A percentile compares a stretch with the other conserved stretches of the same genome.
Conservation (phyloP, 192 early-diverging fungal species). For the Coemansia erecta region DNA sequence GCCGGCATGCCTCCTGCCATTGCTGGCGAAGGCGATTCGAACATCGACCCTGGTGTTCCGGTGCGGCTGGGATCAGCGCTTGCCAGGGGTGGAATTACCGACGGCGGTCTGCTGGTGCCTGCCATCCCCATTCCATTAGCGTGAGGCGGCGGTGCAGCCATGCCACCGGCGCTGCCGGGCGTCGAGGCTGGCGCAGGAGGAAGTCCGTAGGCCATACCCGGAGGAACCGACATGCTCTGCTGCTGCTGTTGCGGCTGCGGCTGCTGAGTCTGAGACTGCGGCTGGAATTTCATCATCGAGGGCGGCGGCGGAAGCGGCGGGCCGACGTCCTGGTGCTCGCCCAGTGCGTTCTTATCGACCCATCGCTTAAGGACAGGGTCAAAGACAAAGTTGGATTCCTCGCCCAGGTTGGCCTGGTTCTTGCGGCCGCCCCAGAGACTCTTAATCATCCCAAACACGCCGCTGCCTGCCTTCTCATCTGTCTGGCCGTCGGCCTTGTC, state of each 20-base stretch:
- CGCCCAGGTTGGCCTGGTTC: conserved; percentile 82
- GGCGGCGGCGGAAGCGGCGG: conserved; percentile 47
- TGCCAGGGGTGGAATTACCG: conserved; percentile 11
- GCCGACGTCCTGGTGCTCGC: conserved; percentile 20
- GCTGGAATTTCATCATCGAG: conserved; percentile 32
- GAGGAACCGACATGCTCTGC: conserved; percentile 21
- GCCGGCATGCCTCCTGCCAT: conserved; percentile 5
- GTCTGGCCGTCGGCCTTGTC: conserved; percentile 18
- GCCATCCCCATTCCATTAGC: conserved; percentile 4
- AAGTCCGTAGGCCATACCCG: background rate
- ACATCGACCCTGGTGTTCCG: conserved; percentile 23
- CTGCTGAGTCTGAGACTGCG: background rate
- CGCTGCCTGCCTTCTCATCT: conserved; percentile 57
- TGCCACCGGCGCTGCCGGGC: background rate
- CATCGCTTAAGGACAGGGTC: conserved; percentile 84
- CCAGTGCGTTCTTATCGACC: conserved; percentile 60
- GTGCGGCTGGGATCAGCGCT: conserved; percentile 32
- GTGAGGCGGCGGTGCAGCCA: background rate
- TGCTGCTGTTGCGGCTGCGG: background rate
- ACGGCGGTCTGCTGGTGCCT: conserved; percentile 4
- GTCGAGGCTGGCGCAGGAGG: conserved; percentile 1
- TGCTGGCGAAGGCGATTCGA: conserved; percentile 6
- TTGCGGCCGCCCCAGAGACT: conserved; percentile 51
- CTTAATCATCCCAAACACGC: conserved; percentile 52
- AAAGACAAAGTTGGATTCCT: conserved; percentile 80